Evolutionary conservation across 225 moss, liverwort and hornwort species (phyloP), one percentile per base, ranked within the genome.

Genomic region (Marchantia paleacea): DNA sequence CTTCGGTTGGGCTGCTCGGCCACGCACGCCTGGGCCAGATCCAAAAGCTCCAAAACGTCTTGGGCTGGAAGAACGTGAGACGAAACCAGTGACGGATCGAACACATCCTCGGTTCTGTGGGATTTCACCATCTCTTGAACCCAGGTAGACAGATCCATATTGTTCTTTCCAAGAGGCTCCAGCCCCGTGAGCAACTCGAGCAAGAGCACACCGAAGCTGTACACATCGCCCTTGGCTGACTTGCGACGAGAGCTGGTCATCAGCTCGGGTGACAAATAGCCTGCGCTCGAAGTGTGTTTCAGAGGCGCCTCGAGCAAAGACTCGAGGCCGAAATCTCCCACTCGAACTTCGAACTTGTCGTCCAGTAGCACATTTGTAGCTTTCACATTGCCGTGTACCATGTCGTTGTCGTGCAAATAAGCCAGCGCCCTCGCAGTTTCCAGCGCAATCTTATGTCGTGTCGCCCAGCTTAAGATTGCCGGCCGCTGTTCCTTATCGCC

Each of bases 191-290:
- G 80, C 55, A 87, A 78, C 80, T 87, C 84, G 68, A 87, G 54
- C 48, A 87, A 82, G 64, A 87, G 60, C 25, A 87, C 87, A n/a
- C 87, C 87, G n/a, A 87, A 80, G 55, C 84, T 80, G 69, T 84
- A 87, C 54, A 87, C 84, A 54, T 87, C 87, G 16, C 77, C 82
- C 19, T 80, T 84, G 25, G 80, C 79, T 54, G 84, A 79, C 52
- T 73, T 52, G 28, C 76, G 75, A 25, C 69, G 67, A 71, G 19
- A 20, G 18, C 48, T 7, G 55, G 12, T 39, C 75, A 76, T 79
- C 28, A 81, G 82, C 75, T 87, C 87, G 22, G 87, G 87, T 16
- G 87, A 65, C 8, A 87, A 18, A 73, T 87, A 87, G 51, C 81
- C 84, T 24, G 69, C 76, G 51, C 19, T 81, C 26, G 75, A n/a